Conservation (phyloP, 768 basidiomycete genomes). For the Leccinum olivaceopallidum region DNA sequence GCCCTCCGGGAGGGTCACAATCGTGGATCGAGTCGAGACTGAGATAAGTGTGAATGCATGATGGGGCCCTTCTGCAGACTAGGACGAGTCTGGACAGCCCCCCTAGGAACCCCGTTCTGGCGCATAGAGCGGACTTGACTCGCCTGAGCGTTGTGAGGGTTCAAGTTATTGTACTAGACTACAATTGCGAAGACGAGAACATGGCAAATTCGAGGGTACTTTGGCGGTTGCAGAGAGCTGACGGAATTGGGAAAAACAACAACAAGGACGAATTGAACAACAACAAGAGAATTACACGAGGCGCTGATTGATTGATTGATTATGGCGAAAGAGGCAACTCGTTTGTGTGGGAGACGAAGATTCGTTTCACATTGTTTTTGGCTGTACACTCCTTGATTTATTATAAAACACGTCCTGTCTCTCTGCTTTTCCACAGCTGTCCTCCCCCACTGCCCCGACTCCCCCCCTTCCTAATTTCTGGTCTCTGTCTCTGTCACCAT, state of each 20-base stretch:
- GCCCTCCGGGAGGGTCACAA: not conserved
- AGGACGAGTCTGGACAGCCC: not conserved
- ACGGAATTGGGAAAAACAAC: slow-evolving; percentile 11
- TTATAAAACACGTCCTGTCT: slow-evolving; percentile 11
- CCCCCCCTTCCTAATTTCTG: slow-evolving; percentile 3
- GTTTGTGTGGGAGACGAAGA: slow-evolving; percentile 15
- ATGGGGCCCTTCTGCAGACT: not conserved
- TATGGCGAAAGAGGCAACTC: slow-evolving; percentile 21
- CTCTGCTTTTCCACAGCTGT: slow-evolving; percentile 4
- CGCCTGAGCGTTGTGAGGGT: slow-evolving; percentile 7
- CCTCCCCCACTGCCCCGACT: not conserved
- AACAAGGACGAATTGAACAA: not conserved
- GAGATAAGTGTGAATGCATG: not conserved
- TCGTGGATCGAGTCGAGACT: not conserved
- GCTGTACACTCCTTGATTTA: slow-evolving; percentile 19
- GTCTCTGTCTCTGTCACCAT: slow-evolving; percentile 20
- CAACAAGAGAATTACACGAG: slow-evolving; percentile 6
- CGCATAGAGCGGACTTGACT: slow-evolving; percentile 1
- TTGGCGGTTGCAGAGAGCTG: not conserved
- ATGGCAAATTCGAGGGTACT: not conserved
- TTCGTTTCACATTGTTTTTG: slow-evolving; percentile 22
- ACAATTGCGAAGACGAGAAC: slow-evolving; percentile 16
- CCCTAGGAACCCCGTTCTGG: not conserved
- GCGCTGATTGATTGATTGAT: slow-evolving; percentile 10
- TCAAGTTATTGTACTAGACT: slow-evolving; percentile 16